Evolutionary conservation across 2,329 filamentous ascomycete species (phyloP).

Genomic region (Xylariales sp.): DNA sequence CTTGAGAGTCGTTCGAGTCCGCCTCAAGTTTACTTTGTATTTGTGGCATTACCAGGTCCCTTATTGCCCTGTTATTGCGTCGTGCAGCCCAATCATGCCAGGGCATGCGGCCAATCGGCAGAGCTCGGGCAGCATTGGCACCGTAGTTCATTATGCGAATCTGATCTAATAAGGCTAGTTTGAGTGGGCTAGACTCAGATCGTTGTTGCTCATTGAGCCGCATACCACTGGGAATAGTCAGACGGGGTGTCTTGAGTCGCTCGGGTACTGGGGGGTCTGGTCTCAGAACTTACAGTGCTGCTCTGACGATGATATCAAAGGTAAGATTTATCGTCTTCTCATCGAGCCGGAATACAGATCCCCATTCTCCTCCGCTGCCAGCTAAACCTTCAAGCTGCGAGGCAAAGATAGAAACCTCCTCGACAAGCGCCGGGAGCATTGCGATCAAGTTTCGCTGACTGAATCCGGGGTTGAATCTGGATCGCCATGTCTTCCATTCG

Average conservation of each 20-base stretch:
- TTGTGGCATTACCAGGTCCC: constrained; percentile 42
- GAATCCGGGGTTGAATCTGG: constrained; percentile 54
- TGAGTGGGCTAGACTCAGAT: constrained; percentile 40
- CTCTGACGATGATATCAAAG: constrained; percentile 55
- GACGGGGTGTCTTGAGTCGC: constrained; percentile 5
- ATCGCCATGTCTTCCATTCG: constrained; percentile 49
- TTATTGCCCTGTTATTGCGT: constrained; percentile 45
- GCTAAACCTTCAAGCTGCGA: constrained; percentile 46
- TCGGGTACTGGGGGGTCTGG: neutral
- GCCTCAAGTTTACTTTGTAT: constrained; percentile 42
- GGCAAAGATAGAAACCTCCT: constrained; percentile 53
- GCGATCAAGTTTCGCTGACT: constrained; percentile 52
- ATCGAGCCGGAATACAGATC: constrained; percentile 51
- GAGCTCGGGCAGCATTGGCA: constrained; percentile 35
- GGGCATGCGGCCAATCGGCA: constrained; percentile 39
- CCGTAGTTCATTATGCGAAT: constrained; percentile 39
- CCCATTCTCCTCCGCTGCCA: constrained; percentile 47
- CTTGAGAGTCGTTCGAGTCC: constrained; percentile 34
- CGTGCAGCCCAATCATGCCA: constrained; percentile 41
- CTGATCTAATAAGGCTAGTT: constrained; percentile 42
- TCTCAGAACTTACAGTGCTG: constrained; percentile 48
- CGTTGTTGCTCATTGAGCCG: constrained; percentile 44
- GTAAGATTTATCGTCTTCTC: constrained; percentile 53
- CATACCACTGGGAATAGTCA: constrained; percentile 41
- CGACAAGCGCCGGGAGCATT: constrained; percentile 52